Conservation (phyloP, 768 basidiomycete species). For the Russula abietina region DNA sequence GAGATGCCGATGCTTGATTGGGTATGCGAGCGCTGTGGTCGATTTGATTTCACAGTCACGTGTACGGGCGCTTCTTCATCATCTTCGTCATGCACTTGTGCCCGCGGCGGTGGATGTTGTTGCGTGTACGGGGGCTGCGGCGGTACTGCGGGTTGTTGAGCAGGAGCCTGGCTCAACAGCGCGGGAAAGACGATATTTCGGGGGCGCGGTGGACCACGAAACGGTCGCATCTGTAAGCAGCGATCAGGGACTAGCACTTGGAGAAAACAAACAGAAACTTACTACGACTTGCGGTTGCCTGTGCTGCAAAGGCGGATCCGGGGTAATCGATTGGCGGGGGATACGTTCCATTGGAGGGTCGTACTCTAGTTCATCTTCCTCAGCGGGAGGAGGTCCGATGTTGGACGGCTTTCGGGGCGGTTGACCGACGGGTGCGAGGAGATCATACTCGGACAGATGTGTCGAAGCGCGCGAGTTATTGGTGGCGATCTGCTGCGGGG, state of each 20-base stretch:
- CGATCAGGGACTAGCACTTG: neutral
- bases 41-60: neutral
- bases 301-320: conserved; percentile 1
- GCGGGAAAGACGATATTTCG: conserved; percentile 18
- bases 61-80: conserved; percentile 17
- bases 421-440: conserved; percentile 21
- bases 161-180: conserved; percentile 14
- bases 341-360: conserved; percentile 7
- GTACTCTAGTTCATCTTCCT: conserved; percentile 23
- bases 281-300: neutral
- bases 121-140: neutral
- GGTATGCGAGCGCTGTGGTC: conserved; percentile 21
- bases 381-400: conserved; percentile 10
- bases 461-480: conserved; percentile 23
- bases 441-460: conserved; percentile 23
- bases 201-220: conserved; percentile 12
- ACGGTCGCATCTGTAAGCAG: neutral
- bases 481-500: conserved; percentile 12
- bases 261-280: neutral
- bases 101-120: neutral
- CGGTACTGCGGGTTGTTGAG: conserved; percentile 7
- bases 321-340: conserved; percentile 10
- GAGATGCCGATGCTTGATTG: conserved; percentile 24
- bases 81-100: neutral
- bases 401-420: neutral